These are phyloP conservation scores for Chalaropsis ovoidea DNA, from an alignment of 2,329 filamentous ascomycete genomes.

Conservation along the genomic window DNA sequence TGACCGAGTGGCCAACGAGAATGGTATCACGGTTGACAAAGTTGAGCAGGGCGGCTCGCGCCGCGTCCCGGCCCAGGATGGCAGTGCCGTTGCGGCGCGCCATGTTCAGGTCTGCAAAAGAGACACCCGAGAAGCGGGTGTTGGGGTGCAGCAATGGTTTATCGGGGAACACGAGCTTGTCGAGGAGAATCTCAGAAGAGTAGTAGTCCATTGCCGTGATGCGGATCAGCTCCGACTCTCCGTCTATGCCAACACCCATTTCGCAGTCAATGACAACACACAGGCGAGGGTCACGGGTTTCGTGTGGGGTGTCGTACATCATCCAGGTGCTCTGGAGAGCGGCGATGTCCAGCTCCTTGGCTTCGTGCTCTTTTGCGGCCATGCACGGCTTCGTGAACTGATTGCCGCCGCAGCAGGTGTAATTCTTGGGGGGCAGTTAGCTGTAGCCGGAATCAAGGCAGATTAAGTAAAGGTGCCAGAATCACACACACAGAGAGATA, in stretches of 20 bases:
- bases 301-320: constrained; percentile 28
- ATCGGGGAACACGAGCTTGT: constrained; percentile 42
- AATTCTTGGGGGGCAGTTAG: constrained; percentile 27
- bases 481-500: background rate
- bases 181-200: constrained; percentile 39
- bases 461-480: background rate
- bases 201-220: constrained; percentile 45
- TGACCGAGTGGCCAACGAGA: constrained; percentile 39
- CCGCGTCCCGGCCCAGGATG: constrained; percentile 36
- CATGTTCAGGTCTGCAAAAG: constrained; percentile 33
- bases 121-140: constrained; percentile 43
- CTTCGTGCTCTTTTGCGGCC: constrained; percentile 29
- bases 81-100: constrained; percentile 32
- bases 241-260: constrained; percentile 40
- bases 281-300: constrained; percentile 25
- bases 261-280: constrained; percentile 45
- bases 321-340: constrained; percentile 31
- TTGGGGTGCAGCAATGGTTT: constrained; percentile 41
- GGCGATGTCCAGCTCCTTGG: constrained; percentile 1
- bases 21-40: constrained; percentile 40
- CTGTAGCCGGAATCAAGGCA: constrained; percentile 5
- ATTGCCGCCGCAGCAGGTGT: constrained; percentile 31
- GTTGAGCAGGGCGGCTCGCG: constrained; percentile 36
- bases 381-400: constrained; percentile 29
- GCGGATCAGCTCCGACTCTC: constrained; percentile 44